These are phyloP conservation scores for Botrytis squamosa DNA, from an alignment of 2,329 filamentous ascomycete species.

Conservation along the genomic window DNA sequence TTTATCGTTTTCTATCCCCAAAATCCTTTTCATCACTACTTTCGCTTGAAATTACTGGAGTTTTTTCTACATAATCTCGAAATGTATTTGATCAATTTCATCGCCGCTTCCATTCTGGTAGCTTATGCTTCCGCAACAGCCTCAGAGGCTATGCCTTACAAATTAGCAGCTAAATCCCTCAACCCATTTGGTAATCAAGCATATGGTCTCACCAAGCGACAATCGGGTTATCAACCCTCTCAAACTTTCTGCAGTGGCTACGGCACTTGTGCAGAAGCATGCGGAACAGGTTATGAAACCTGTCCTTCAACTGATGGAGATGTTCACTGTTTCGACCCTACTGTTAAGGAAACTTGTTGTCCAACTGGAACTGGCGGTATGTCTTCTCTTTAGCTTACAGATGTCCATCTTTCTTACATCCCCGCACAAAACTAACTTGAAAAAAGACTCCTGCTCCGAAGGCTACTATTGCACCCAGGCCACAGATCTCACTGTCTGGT, in stretches of 20 bases:
- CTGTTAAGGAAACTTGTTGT: conserved; percentile 13
- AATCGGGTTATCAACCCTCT: conserved; percentile 19
- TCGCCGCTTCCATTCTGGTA: background rate
- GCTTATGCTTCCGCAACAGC: background rate
- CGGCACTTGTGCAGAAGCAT: conserved; percentile 19
- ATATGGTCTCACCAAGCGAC: conserved; percentile 12
- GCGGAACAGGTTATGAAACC: conserved; percentile 18
- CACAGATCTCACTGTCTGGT: conserved; percentile 52
- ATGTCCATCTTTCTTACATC: background rate
- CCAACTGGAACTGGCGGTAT: conserved; percentile 19
- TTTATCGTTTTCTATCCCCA: background rate
- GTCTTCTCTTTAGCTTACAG: background rate
- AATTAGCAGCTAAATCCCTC: conserved; percentile 13
- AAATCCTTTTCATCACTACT: background rate
- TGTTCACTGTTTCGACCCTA: conserved; percentile 18
- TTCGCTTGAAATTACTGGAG: background rate
- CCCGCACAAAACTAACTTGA: background rate
- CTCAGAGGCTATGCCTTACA: conserved; percentile 7
- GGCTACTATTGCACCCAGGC: conserved; percentile 61
- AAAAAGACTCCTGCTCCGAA: conserved; percentile 22
- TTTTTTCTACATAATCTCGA: background rate
- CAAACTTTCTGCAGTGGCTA: conserved; percentile 17
- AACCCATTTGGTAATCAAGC: background rate
- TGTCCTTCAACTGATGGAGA: conserved; percentile 13
- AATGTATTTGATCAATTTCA: conserved; percentile 9